These are phyloP conservation scores for Kodamaea kaohsiungensis DNA, from an alignment of 805 yeast genomes.

Conservation along the genomic window DNA sequence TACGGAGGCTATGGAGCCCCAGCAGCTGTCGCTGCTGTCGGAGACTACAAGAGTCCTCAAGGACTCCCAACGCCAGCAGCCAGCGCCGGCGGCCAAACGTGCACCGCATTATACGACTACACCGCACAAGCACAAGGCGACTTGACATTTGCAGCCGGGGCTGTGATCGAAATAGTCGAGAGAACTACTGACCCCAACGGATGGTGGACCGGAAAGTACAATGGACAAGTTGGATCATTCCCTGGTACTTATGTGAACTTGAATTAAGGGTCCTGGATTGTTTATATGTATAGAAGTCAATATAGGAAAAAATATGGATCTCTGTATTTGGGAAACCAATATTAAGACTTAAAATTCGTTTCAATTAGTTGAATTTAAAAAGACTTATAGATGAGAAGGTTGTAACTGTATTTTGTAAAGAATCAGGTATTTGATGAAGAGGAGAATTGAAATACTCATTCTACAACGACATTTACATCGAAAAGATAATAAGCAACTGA, in stretches of 20 bases:
- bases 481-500: no score
- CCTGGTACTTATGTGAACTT: slow-evolving; percentile 96
- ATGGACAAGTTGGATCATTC: slow-evolving; percentile 87
- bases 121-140: slow-evolving; percentile 94
- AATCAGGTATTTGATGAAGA: no score
- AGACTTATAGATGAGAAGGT: no score
- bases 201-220: slow-evolving; percentile 95
- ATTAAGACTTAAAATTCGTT: no score
- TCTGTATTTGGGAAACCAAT: no score
- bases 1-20: not conserved
- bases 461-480: no score
- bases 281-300: not conserved
- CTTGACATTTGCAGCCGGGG: slow-evolving; percentile 83
- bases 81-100: slow-evolving; percentile 51
- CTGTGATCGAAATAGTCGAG: slow-evolving; percentile 78
- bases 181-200: slow-evolving; percentile 85
- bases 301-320: not conserved
- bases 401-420: no score
- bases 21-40: slow-evolving; percentile 9
- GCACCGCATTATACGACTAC: slow-evolving; percentile 91
- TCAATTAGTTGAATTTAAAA: no score
- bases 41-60: slow-evolving; percentile 25
- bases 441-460: no score
- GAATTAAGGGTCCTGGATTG: slow-evolving; percentile 25
- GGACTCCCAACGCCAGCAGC: slow-evolving; percentile 31